These are phyloP conservation scores for Phellinidium pouzarii DNA, from an alignment of 1,284 basidiomycete species.

Conservation along the genomic window DNA sequence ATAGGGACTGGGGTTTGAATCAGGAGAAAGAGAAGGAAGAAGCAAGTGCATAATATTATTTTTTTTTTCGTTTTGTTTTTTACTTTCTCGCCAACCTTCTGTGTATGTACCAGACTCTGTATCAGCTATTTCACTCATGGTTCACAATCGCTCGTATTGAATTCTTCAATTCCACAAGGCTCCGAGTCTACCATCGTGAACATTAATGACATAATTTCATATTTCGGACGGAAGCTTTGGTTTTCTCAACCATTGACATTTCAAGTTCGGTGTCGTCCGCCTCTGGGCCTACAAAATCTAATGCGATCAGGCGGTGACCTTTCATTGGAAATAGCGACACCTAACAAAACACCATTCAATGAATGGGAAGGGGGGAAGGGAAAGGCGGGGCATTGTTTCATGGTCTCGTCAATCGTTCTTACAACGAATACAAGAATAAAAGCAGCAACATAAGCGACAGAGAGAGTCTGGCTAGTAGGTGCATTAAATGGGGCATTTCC, in stretches of 20 bases:
- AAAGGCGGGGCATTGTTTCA: conserved; percentile 6
- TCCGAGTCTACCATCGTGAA: too few species aligned
- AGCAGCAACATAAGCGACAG: conserved; percentile 56
- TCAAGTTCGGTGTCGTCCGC: conserved; percentile 47
- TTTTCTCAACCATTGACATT: conserved; percentile 19
- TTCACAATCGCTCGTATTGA: too few species aligned
- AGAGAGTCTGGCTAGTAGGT: conserved; percentile 39
- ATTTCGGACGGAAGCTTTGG: conserved; percentile 12
- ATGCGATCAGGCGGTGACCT: conserved; percentile 42
- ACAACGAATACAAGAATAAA: conserved; percentile 41
- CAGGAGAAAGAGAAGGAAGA: background rate
- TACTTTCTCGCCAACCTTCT: too few species aligned
- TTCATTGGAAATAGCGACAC: conserved; percentile 60
- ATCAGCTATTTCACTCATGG: too few species aligned
- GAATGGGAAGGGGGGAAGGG: background rate
- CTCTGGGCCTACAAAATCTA: conserved; percentile 59
- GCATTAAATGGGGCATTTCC: conserved; percentile 47
- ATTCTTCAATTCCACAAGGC: too few species aligned
- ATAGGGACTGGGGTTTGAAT: background rate
- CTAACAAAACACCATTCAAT: conserved; percentile 28
- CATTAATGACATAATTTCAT: too few species aligned
- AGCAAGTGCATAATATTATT: too few species aligned
- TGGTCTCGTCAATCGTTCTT: conserved; percentile 19
- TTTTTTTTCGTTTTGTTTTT: too few species aligned
- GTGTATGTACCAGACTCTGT: too few species aligned